Base-by-base conservation (phyloP, 106 monocot species). In the Phalaenopsis aphrodite region DNA sequence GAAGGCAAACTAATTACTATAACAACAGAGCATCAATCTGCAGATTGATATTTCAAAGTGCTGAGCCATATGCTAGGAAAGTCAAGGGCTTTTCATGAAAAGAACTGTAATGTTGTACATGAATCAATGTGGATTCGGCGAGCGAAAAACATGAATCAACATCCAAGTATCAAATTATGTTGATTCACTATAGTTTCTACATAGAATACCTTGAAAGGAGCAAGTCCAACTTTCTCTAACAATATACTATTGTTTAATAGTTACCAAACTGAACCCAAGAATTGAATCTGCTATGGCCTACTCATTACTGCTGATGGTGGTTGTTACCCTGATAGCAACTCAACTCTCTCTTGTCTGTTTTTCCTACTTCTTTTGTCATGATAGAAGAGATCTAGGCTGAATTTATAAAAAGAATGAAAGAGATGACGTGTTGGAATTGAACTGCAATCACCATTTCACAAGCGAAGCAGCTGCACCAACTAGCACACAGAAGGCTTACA, bases 381-480 rank as follows among this genome's bases (percentile, higher is more conserved):
- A 2, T 0, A 8, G 9, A n/a, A 58, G 58, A 58, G 9, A 58
- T n/a, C 43, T 45, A 45, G 1, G 43, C 6, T 45, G 6, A 0
- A 45, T 45, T 6, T 45, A 45, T 1, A 58, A 19, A 68, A 7
- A 68, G 42, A 73, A 10, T 8, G 72, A 73, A 11, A 42, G 72
- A 73, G 41, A 42, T 73, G 41, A 42, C 72, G 72, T 73, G 72
- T 73, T 42, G 72, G 72, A 73, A 17, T 73, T 30, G 42, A 24
- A 73, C 72, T 73, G 72, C 72, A 36, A 41, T 37, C 42, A 42
- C 72, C 41, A 42, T 41, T 42, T 42, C 42, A 73, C 41, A 15
- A 73, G 41, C 72, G 10, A 42, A 41, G 72, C 42, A 73, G 72
- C 68, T 37, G 2, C 68, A 37, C 68, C 68, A 36, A 18, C 68